Evolutionary conservation across 192 early-diverging fungal genomes (phyloP), one percentile per base, ranked within the genome.

Genomic region (Mortierella claussenii): DNA sequence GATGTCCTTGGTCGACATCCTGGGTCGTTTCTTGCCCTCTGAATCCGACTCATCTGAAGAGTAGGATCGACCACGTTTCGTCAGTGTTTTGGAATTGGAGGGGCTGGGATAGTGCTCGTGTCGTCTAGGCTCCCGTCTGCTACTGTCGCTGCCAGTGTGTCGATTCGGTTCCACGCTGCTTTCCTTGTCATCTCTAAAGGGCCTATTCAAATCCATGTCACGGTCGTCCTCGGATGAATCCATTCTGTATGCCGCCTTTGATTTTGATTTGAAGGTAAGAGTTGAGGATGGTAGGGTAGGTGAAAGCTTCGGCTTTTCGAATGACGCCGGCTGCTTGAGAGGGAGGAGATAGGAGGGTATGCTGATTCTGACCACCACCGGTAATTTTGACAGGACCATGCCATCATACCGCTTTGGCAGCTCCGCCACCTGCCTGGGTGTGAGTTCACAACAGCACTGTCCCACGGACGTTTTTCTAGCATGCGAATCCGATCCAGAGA

Each of bases 291-390:
- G 27, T 13, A 20, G 5, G 23, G 43, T 21, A 31, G 37, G 10
- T 32, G 47, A 51, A 20, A 30, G 3, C 31, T 50, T 58, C 13
- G 55, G 4, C 49, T 44, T 30, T 26, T 65, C 54, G 57, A 49
- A 28, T 26, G 24, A 44, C 27, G 11, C 46, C 11, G 23, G 27
- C 9, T 47, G 47, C 17, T 62, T 62, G 20, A 69, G 26, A 3
- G 68, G 68, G 26, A 61, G 51, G 10, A 69, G 34, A 33, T 54
- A 44, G 9, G 68, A 46, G 57, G 70, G 70, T 53, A 75, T 75
- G 48, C 28, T 65, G 55, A 75, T 75, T 37, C 57, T 75, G 50
- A 75, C 46, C 23, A 75, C 57, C 4, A 65, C 56, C 12, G 70
- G 70, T 3, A 40, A 42, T 3, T 50, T 59, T 26, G 70, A 65